Evolutionary conservation across 345 rosid genomes (phyloP).

Genomic region (Nasturtium officinale): DNA sequence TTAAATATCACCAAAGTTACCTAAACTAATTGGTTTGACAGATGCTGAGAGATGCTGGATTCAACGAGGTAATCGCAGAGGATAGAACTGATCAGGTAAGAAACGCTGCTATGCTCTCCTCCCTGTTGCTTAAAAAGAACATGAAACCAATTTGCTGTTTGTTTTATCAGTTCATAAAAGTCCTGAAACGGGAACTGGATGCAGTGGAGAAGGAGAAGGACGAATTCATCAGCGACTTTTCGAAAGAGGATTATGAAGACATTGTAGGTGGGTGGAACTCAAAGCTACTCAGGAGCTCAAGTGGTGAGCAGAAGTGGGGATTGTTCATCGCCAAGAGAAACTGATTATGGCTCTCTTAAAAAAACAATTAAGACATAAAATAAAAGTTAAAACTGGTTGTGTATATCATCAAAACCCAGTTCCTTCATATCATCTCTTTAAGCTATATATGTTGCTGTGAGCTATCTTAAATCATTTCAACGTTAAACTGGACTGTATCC

Average conservation of each 20-base stretch:
- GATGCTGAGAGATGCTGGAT: conserved; percentile 95
- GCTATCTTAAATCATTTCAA: neutral
- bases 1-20: neutral
- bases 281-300: conserved; percentile 64
- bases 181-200: conserved; percentile 67
- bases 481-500: neutral
- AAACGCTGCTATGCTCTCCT: neutral
- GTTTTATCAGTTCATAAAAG: conserved; percentile 63
- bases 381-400: neutral
- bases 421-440: neutral
- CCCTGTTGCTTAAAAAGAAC: neutral
- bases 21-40: conserved; percentile 28
- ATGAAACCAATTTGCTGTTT: neutral
- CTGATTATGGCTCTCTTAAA: conserved; percentile 33
- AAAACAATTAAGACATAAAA: neutral
- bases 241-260: conserved; percentile 73
- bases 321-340: conserved; percentile 63
- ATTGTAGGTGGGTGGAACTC: conserved; percentile 82
- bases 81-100: conserved; percentile 84
- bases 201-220: conserved; percentile 77
- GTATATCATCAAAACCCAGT: neutral
- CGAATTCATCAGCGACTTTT: conserved; percentile 69
- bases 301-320: conserved; percentile 87
- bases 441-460: conserved; percentile 12
- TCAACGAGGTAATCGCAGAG: conserved; percentile 69